Conservation (phyloP, 805 yeast species). For the Cyberlindnera saturnus region DNA sequence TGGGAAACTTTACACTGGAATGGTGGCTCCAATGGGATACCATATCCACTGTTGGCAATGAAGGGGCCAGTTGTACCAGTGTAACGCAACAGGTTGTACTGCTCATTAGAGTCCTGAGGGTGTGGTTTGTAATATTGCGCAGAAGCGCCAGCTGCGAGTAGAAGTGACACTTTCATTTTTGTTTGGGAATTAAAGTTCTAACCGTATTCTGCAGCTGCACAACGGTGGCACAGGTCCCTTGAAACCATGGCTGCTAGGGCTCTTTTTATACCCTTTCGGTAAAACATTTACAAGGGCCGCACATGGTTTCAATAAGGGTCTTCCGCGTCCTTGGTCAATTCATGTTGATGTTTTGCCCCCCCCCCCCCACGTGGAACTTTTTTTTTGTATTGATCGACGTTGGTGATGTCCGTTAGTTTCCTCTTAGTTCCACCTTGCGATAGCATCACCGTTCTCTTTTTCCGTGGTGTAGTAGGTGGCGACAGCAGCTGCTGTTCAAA, state of each 20-base stretch:
- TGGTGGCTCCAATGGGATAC: constrained; percentile 44
- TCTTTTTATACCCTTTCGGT: too few relatives aligned
- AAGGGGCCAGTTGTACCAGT: constrained; percentile 58
- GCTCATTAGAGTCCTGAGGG: constrained; percentile 15
- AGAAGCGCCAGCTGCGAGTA: background rate
- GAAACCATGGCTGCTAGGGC: background rate
- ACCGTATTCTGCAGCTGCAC: background rate
- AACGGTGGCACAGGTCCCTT: background rate
- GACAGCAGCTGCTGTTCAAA: constrained; percentile 19
- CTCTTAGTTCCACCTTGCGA: background rate
- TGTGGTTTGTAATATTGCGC: constrained; percentile 11
- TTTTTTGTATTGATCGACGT: background rate
- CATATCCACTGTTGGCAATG: constrained; percentile 44
- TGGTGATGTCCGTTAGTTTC: background rate
- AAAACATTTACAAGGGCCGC: too few relatives aligned
- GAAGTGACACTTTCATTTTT: constrained; percentile 3
- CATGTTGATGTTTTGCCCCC: too few relatives aligned
- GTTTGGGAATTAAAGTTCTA: background rate
- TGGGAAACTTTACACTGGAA: constrained; percentile 42
- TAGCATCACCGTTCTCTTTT: background rate
- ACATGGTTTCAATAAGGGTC: too few relatives aligned
- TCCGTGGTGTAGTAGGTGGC: constrained; percentile 28
- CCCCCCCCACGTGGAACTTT: too few relatives aligned
- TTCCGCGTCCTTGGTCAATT: background rate
- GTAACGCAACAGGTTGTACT: constrained; percentile 30